These are phyloP conservation scores for Filobasidium wieringae DNA, from an alignment of 768 basidiomycete genomes.

Conservation along the genomic window DNA sequence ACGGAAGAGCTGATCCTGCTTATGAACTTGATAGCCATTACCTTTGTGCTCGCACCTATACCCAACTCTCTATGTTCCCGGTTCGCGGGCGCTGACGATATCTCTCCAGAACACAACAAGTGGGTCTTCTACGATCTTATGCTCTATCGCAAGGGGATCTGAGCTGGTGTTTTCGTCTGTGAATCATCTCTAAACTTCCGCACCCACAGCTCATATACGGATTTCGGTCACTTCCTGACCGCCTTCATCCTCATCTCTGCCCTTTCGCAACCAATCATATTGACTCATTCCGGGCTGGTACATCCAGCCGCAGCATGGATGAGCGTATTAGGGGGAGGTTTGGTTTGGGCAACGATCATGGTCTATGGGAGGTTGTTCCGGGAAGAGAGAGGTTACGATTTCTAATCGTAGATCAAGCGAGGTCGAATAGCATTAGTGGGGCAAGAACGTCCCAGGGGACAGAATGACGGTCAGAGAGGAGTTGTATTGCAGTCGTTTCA, in stretches of 20 bases:
- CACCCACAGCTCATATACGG: conserved; percentile 43
- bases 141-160: not conserved
- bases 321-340: conserved; percentile 90
- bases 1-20: not conserved
- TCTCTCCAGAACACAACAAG: conserved; percentile 58
- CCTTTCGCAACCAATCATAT: conserved; percentile 78
- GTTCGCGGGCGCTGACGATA: conserved; percentile 73
- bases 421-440: no score
- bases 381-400: conserved; percentile 2
- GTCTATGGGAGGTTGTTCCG: conserved; percentile 46
- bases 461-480: no score
- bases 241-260: conserved; percentile 81
- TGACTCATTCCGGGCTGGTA: conserved; percentile 85
- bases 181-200: not conserved
- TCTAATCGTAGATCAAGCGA: no score
- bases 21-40: conserved; percentile 52
- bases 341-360: conserved; percentile 79
- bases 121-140: conserved; percentile 10
- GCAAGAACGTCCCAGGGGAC: no score
- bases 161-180: not conserved
- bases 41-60: conserved; percentile 86
- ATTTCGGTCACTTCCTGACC: conserved; percentile 91
- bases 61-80: conserved; percentile 91
- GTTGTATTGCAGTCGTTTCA: no score
- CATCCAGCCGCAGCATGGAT: conserved; percentile 72